phyloP scores from a whole-genome alignment of 768 basidiomycete species.

The Leucosporidium creatinivorum region DNA sequence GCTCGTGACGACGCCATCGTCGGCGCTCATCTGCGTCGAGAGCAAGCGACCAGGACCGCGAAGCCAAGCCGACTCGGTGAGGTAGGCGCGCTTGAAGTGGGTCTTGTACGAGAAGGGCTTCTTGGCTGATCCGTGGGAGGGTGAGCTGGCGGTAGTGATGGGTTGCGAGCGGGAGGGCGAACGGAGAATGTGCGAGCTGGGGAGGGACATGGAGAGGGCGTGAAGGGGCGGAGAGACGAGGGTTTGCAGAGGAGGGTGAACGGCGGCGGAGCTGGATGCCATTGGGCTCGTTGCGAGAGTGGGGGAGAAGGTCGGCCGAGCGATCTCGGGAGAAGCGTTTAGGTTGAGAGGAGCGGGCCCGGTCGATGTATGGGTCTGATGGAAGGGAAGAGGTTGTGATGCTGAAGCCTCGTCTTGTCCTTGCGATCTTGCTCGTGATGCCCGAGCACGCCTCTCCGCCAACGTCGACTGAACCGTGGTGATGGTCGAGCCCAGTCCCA shows the following conservation, averaged over 20 bases:
- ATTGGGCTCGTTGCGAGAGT: background rate
- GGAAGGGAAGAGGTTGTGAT: too few species aligned
- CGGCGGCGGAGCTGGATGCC: background rate
- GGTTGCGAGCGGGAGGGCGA: background rate
- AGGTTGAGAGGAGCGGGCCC: too few species aligned
- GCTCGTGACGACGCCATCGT: slow-evolving; percentile 71
- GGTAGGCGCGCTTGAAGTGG: slow-evolving; percentile 66
- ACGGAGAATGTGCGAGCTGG: background rate
- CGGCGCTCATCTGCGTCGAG: slow-evolving; percentile 53
- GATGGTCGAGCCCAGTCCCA: background rate
- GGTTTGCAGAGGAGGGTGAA: background rate
- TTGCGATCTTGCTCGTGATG: too few species aligned
- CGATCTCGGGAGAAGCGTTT: too few species aligned
- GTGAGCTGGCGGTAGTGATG: background rate
- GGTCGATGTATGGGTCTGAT: too few species aligned
- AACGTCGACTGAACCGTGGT: background rate
- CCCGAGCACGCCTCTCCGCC: too few species aligned
- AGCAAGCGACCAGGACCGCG: slow-evolving; percentile 60
- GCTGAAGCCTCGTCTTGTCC: too few species aligned
- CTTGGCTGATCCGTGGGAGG: background rate
- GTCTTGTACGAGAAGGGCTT: slow-evolving; percentile 54
- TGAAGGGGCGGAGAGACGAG: background rate
- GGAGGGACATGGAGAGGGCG: background rate
- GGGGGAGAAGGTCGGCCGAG: slow-evolving; percentile 7
- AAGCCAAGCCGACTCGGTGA: slow-evolving; percentile 74